Base-by-base conservation (phyloP, 2,329 filamentous ascomycete species). In the Fusarium agapanthi region DNA sequence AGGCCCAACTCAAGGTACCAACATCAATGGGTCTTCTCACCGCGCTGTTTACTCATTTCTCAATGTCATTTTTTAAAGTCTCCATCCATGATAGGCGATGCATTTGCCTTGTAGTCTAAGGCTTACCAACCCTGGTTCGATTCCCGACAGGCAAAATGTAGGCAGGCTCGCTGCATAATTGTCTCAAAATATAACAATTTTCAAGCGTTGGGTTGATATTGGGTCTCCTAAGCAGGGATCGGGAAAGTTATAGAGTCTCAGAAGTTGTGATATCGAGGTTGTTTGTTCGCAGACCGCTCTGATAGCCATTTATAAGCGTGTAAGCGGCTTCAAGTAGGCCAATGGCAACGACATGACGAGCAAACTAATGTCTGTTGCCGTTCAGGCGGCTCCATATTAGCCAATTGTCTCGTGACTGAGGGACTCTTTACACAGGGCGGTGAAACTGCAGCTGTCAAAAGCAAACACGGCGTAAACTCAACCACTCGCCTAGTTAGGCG, bases 261-360 rank as follows among this genome's bases (percentile, higher is more conserved):
- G 28, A 18, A 40, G 30, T 14, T 56, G 37, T 15, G 14, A 18
- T 44, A 26, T 28, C 30, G 34, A 57, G 16, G n/a, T 24, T 13
- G 15, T 24, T n/a, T 37, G 9, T 32, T 6, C 12, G 15, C 45
- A 68, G 65, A 69, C 66, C 66, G 58, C 66, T 69, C 38, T 34
- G 61, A 7, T 35, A 6, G 22, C 18, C 55, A 30, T 24, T 16
- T 20, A 15, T 15, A 18, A n/a, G 32, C 18, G 26, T 16, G 38
- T 20, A 24, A 16, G 30, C 34, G 44, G 47, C 32, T 32, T 3
- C 40, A 35, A 28, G 37, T 6, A 30, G n/a, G 13, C 35, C 40
- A 69, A 58, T 57, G 22, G 32, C 13, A 38, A 34, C 28, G 18
- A 8, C 9, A 38, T 11, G 26, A n/a, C 18, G 18, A 28, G 7